Conservation (phyloP, 2,329 filamentous ascomycete species). For the Ceratocystis cacaofunesta region DNA sequence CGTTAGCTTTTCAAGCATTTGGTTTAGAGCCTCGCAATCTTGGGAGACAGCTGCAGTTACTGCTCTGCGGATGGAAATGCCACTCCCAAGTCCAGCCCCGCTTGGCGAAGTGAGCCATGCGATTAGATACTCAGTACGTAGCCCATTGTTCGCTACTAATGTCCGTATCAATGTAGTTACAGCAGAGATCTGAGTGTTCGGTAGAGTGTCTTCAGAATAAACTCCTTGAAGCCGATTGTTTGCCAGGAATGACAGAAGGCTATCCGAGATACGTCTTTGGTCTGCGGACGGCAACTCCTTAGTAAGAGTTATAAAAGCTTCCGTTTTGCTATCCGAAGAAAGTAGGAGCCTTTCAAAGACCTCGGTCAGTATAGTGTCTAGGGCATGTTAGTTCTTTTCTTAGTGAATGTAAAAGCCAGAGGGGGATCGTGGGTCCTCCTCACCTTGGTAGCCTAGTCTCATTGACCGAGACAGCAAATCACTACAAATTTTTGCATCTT, state of each 20-base stretch:
- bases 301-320: constrained; percentile 22
- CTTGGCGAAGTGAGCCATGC: constrained; percentile 51
- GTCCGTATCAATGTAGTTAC: constrained; percentile 41
- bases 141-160: constrained; percentile 33
- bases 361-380: constrained; percentile 15
- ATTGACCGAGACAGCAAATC: constrained; percentile 44
- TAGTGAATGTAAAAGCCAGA: not conserved
- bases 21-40: constrained; percentile 36
- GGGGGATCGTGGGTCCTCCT: constrained; percentile 17
- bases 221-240: constrained; percentile 29
- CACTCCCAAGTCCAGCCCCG: constrained; percentile 49
- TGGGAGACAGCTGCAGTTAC: constrained; percentile 43
- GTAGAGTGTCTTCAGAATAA: constrained; percentile 21
- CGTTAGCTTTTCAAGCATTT: constrained; percentile 52
- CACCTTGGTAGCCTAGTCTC: constrained; percentile 59
- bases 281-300: constrained; percentile 7
- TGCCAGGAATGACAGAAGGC: constrained; percentile 30
- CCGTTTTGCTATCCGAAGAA: constrained; percentile 18
- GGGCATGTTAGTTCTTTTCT: not conserved
- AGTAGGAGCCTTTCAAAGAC: constrained; percentile 28
- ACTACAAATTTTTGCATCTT: constrained; percentile 29
- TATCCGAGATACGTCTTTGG: constrained; percentile 21
- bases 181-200: constrained; percentile 32
- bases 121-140: constrained; percentile 39
- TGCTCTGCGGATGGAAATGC: constrained; percentile 51